Evolutionary conservation across 345 rosid genomes (phyloP).

Genomic region (Fremontodendron californicum): DNA sequence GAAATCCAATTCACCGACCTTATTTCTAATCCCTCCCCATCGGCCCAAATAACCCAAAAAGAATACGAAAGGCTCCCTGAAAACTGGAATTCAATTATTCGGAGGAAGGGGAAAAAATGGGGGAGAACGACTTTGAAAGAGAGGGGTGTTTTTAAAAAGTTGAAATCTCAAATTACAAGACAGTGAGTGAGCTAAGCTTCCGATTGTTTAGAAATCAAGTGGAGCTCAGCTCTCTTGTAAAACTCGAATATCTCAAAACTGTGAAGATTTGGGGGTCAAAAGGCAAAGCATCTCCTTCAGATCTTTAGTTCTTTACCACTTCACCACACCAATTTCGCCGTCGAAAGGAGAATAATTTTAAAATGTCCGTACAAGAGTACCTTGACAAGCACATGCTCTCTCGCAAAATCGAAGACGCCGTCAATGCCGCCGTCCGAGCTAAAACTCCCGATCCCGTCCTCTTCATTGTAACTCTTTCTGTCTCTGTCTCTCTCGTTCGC

Average conservation of each 20-base stretch:
- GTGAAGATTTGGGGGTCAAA: not conserved
- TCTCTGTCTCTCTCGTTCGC: not conserved
- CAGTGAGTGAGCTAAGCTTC: not conserved
- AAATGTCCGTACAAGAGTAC: slow-evolving; percentile 93
- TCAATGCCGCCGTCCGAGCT: slow-evolving; percentile 95
- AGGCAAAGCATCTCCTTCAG: not conserved
- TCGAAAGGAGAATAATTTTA: not conserved
- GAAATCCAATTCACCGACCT: not conserved
- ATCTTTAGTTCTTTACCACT: not conserved
- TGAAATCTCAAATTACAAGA: not conserved
- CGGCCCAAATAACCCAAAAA: not conserved
- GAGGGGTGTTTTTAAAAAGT: not conserved
- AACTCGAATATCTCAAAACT: not conserved
- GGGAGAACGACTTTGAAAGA: not conserved
- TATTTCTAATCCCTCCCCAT: not conserved
- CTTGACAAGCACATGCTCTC: slow-evolving; percentile 87
- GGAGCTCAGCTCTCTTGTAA: not conserved
- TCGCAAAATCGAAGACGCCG: slow-evolving; percentile 97
- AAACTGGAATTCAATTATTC: not conserved
- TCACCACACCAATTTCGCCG: not conserved
- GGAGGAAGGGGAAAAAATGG: not conserved
- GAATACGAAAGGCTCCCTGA: not conserved
- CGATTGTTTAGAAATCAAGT: not conserved
- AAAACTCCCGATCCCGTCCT: slow-evolving; percentile 92
- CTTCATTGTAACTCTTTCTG: slow-evolving; percentile 57